Conservation (phyloP, 768 basidiomycete species). For the Neoboletus subvelutipes region DNA sequence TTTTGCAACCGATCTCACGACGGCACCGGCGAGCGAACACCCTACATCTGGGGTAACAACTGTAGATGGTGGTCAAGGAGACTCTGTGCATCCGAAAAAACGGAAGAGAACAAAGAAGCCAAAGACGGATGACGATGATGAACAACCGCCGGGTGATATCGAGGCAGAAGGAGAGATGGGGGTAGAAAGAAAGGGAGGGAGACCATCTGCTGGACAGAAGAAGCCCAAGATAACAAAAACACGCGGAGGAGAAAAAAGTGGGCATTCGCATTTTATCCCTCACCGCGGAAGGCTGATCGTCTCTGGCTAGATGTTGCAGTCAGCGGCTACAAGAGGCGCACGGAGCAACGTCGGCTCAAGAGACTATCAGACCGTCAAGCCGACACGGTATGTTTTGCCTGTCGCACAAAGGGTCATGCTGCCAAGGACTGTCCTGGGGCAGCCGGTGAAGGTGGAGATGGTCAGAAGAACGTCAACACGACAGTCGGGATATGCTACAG, state of each 20-base stretch:
- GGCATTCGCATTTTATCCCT: neutral
- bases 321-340: conserved; percentile 28
- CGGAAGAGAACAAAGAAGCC: conserved; percentile 54
- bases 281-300: conserved; percentile 10
- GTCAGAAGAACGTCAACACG: conserved; percentile 25
- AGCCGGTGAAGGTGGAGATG: conserved; percentile 21
- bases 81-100: conserved; percentile 47
- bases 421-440: conserved; percentile 76
- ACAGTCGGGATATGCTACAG: conserved; percentile 68
- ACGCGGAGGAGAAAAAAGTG: conserved; percentile 28
- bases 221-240: conserved; percentile 31
- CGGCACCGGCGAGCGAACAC: conserved; percentile 2
- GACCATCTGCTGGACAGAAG: neutral
- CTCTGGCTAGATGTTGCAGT: conserved; percentile 26
- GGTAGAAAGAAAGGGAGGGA: conserved; percentile 21
- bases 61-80: conserved; percentile 4
- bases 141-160: conserved; percentile 2
- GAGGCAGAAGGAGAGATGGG: conserved; percentile 19
- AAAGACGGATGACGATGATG: conserved; percentile 18
- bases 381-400: conserved; percentile 80
- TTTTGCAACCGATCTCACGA: conserved; percentile 31
- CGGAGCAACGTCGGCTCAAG: conserved; percentile 64
- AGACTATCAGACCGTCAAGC: conserved; percentile 58
- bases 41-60: neutral
- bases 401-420: conserved; percentile 79